These are phyloP conservation scores for Aspergillus biplanus DNA, from an alignment of 495 filamentous ascomycete species.

Conservation along the genomic window DNA sequence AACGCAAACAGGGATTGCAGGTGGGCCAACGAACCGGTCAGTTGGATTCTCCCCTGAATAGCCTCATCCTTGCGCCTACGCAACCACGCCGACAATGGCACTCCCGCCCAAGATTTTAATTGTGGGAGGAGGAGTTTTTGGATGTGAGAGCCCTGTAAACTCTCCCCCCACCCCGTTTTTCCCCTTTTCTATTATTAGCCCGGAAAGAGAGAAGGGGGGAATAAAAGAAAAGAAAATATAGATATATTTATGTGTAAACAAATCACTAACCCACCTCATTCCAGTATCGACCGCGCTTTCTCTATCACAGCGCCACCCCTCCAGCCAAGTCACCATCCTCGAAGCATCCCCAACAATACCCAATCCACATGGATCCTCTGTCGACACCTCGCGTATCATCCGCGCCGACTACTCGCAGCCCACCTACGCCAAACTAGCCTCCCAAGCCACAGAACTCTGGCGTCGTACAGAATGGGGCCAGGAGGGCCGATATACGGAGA, in stretches of 20 bases:
- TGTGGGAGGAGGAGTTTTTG: slow-evolving; percentile 78
- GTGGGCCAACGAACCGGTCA: background rate
- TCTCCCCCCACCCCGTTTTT: background rate
- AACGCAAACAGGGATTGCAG: background rate
- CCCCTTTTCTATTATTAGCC: background rate
- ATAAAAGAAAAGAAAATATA: background rate
- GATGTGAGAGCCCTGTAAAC: slow-evolving; percentile 49
- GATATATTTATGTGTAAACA: background rate
- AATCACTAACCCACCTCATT: slow-evolving; percentile 13
- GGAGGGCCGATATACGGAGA: slow-evolving; percentile 73
- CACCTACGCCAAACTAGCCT: slow-evolving; percentile 70
- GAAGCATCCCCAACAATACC: slow-evolving; percentile 71
- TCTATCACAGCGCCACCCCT: slow-evolving; percentile 60
- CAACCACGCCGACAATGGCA: slow-evolving; percentile 33
- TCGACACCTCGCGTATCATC: slow-evolving; percentile 79
- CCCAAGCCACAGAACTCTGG: slow-evolving; percentile 72
- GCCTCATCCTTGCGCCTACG: background rate
- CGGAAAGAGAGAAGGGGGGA: background rate
- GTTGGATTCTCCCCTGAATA: background rate
- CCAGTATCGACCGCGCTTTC: slow-evolving; percentile 68
- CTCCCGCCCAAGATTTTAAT: slow-evolving; percentile 65
- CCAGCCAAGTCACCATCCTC: slow-evolving; percentile 64
- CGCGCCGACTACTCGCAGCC: slow-evolving; percentile 79
- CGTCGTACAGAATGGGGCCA: slow-evolving; percentile 63
- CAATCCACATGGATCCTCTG: slow-evolving; percentile 68